phyloP scores from a whole-genome alignment of 345 rosid genomes.

The Aurinia saxatilis region DNA sequence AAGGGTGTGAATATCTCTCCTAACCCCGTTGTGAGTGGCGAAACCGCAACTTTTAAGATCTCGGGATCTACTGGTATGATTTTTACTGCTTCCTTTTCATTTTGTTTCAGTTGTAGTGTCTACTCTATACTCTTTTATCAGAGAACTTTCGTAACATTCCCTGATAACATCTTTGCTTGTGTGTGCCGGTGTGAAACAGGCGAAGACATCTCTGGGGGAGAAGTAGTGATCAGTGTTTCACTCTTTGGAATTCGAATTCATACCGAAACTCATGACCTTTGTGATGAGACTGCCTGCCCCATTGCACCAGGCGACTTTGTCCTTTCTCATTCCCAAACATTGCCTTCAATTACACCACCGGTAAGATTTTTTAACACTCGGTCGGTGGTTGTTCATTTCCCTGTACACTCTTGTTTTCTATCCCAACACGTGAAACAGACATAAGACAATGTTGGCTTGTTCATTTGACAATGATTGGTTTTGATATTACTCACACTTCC shows the following conservation, averaged over 20 bases:
- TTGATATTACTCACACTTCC: too few relatives aligned
- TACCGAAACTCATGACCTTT: slow-evolving; percentile 48
- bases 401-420: too few relatives aligned
- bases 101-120: neutral
- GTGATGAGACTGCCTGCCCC: slow-evolving; percentile 54
- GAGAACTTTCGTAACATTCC: neutral
- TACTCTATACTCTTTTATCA: neutral
- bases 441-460: neutral
- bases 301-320: slow-evolving; percentile 43
- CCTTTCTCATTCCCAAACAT: slow-evolving; percentile 57
- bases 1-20: slow-evolving; percentile 46
- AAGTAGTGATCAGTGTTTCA: slow-evolving; percentile 47
- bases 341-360: slow-evolving; percentile 54
- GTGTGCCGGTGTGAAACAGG: slow-evolving; percentile 31
- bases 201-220: slow-evolving; percentile 41
- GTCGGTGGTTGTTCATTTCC: neutral
- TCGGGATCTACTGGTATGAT: slow-evolving; percentile 47
- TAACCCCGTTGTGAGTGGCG: slow-evolving; percentile 45
- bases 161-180: neutral
- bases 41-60: slow-evolving; percentile 49
- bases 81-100: neutral
- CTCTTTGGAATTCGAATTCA: slow-evolving; percentile 42
- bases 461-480: too few relatives aligned
- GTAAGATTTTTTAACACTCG: slow-evolving; percentile 29
- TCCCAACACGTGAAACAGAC: too few relatives aligned